Evolutionary conservation across 148 eudicot genomes (phyloP), one percentile per base, ranked within the genome.

Genomic region (Fallopia convolvulus): DNA sequence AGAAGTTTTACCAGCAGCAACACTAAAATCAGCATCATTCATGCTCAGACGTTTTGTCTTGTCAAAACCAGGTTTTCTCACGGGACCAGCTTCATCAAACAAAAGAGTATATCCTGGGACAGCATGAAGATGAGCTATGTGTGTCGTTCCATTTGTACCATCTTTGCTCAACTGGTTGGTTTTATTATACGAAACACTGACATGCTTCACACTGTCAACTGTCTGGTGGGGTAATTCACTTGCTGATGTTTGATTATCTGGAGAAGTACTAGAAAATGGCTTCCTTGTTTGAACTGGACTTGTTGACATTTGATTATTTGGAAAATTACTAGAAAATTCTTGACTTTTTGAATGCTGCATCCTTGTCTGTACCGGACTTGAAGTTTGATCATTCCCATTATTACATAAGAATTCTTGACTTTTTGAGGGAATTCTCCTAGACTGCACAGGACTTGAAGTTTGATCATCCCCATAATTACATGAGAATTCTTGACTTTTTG

Each of bases 31-130:
- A 81, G 60, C 81, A 30, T 77, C 85, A 48, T 79, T 81, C 55
- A 72, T 77, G 44, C 72, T 81, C 21, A 72, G 66, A 63, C 82
- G 77, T 70, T 76, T 75, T 10, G 47, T 75, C 33, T 74, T 75
- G 41, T 53, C 80, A 63, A 78, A 81, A 82, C 84, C 80, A 18
- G 76, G 86, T 79, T 88, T 86, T 41, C 72, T 84, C 60, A 72
- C 53, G 74, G 84, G 85, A 75, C 83, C 81, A 74, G 79, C 77
- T 80, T 87, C 92, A 83, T 87, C 87, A 68, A 86, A 33, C 75
- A 87, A 79, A 86, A 52, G 72, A 55, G 92, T 86, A 77, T 83
- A 89, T 76, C 88, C 96, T 82, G 90, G 92, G 80, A 83, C 86
- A 75, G 90, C 85, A 79, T 80, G 81, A 44, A 83, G 82, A 72